Evolutionary conservation across 2,329 filamentous ascomycete genomes (phyloP).

Genomic region (Stagonosporopsis cucurbitacearum): DNA sequence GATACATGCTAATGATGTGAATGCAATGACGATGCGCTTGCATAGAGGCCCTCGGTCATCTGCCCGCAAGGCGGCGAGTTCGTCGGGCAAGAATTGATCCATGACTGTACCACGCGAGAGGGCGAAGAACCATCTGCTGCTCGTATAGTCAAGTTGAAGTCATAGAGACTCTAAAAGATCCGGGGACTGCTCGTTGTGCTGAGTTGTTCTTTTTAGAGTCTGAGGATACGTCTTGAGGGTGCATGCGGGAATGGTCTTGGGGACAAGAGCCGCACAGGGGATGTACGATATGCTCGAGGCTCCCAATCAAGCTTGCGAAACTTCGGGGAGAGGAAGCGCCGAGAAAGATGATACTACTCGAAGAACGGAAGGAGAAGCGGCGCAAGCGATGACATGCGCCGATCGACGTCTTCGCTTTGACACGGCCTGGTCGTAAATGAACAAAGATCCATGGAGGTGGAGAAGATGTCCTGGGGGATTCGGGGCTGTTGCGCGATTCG

Average conservation of each 20-base stretch:
- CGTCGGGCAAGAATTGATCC: constrained; percentile 26
- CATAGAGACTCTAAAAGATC: background rate
- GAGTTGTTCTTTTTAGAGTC: background rate
- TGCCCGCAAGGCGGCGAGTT: constrained; percentile 21
- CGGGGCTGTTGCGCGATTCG: background rate
- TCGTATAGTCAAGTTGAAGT: background rate
- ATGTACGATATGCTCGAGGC: background rate
- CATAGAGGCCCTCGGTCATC: constrained; percentile 27
- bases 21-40: constrained; percentile 25
- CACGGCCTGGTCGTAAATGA: background rate
- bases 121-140: background rate
- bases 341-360: constrained; percentile 6
- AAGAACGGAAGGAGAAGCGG: background rate
- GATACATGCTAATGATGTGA: constrained; percentile 28
- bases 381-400: background rate
- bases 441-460: background rate
- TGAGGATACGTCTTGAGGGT: background rate
- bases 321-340: constrained; percentile 1
- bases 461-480: background rate
- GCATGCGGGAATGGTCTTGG: background rate
- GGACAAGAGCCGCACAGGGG: background rate
- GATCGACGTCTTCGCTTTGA: background rate
- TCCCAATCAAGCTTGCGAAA: constrained; percentile 1
- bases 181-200: background rate
- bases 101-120: constrained; percentile 11